Conservation (phyloP, 768 basidiomycete species). For the Kwoniella shandongensis region DNA sequence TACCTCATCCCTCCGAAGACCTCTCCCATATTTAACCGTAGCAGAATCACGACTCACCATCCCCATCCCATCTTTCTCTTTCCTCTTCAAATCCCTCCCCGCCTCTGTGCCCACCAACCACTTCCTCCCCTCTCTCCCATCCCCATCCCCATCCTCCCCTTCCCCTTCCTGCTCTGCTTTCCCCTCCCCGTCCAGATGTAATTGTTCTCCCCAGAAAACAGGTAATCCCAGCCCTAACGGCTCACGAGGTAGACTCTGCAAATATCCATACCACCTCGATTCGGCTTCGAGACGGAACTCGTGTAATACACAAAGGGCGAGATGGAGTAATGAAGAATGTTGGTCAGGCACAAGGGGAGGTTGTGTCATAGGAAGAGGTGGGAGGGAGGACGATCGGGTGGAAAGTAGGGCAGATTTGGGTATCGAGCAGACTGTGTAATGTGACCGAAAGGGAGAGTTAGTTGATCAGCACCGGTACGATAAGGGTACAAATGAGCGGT, state of each 20-base stretch:
- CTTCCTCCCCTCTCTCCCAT: slow-evolving; percentile 37
- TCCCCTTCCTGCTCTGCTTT: too few species aligned
- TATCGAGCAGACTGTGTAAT: slow-evolving; percentile 29
- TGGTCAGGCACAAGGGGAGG: neutral
- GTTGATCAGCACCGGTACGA: too few species aligned
- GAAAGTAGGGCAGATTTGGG: slow-evolving; percentile 31
- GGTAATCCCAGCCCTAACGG: slow-evolving; percentile 40
- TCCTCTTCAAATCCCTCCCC: slow-evolving; percentile 31
- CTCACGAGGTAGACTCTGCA: slow-evolving; percentile 51
- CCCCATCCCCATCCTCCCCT: slow-evolving; percentile 27
- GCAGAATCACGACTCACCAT: slow-evolving; percentile 19
- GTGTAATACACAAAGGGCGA: slow-evolving; percentile 51
- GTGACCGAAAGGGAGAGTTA: too few species aligned
- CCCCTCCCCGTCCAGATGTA: too few species aligned
- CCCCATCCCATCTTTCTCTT: slow-evolving; percentile 30
- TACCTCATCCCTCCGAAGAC: too few species aligned
- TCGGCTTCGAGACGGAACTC: slow-evolving; percentile 45
- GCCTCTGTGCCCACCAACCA: slow-evolving; percentile 49
- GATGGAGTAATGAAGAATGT: slow-evolving; percentile 33
- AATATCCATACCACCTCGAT: slow-evolving; percentile 53
- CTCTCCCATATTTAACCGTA: too few species aligned
- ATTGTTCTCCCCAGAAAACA: slow-evolving; percentile 54
- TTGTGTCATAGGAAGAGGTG: slow-evolving; percentile 8
- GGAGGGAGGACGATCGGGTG: slow-evolving; percentile 15
- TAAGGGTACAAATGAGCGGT: too few species aligned